phyloP scores from a whole-genome alignment of 805 yeast genomes.

The Kockiozyma suomiensis region DNA sequence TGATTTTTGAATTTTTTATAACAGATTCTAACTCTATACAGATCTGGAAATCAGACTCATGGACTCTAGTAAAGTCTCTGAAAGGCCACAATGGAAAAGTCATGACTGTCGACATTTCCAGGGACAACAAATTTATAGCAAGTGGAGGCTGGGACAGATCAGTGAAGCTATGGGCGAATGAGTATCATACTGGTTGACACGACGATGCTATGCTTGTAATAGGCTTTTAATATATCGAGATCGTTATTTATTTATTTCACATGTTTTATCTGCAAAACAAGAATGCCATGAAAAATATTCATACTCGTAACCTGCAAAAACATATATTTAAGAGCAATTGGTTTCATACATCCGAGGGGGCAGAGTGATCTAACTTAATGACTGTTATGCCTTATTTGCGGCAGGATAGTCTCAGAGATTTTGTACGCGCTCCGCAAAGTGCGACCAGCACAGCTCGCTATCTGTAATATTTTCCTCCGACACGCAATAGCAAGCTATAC shows the following conservation, averaged over 20 bases:
- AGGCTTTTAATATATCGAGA: too few species aligned
- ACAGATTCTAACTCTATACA: neutral
- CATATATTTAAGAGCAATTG: too few species aligned
- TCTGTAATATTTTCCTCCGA: too few species aligned
- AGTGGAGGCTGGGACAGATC: slow-evolving; percentile 86
- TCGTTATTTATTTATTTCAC: too few species aligned
- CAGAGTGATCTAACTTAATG: neutral
- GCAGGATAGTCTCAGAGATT: neutral
- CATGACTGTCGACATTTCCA: slow-evolving; percentile 64
- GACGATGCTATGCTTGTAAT: too few species aligned
- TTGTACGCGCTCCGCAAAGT: neutral
- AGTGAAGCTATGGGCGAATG: slow-evolving; percentile 60
- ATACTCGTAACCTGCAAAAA: too few species aligned
- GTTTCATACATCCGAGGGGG: too few species aligned
- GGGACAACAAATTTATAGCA: slow-evolving; percentile 50
- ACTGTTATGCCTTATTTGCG: slow-evolving; percentile 3
- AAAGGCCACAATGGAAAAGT: slow-evolving; percentile 67
- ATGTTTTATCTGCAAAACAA: too few species aligned
- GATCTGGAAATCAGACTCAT: slow-evolving; percentile 68
- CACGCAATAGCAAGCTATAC: neutral
- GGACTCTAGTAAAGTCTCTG: slow-evolving; percentile 60
- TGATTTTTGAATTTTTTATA: too few species aligned
- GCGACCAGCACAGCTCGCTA: neutral
- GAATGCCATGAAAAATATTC: too few species aligned
- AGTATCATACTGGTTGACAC: neutral